Conservation (phyloP, 31 red algal species). For the Asparagopsis taxiformis region DNA sequence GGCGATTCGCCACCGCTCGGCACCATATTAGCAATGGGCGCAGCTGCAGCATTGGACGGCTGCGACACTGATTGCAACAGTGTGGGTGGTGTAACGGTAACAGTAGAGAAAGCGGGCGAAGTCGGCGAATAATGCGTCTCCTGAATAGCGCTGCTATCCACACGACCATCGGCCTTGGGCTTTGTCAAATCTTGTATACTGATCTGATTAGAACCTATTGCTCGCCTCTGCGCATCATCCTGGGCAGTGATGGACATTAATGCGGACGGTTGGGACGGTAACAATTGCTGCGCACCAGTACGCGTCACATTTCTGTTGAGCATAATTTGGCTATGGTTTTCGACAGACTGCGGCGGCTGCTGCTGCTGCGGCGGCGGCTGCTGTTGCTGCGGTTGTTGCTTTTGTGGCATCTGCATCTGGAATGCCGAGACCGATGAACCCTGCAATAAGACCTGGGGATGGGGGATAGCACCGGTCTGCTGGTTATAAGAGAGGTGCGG, state of each 20-base stretch:
- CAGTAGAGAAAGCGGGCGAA: conserved; percentile 37
- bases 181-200: conserved; percentile 43
- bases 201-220: conserved; percentile 6
- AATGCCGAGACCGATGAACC: not conserved
- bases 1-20: conserved; percentile 42
- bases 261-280: not conserved
- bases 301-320: not conserved
- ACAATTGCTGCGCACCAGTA: not conserved
- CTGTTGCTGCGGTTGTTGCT: no score
- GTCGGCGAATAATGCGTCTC: conserved; percentile 30
- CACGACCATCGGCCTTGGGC: conserved; percentile 20
- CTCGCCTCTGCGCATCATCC: conserved; percentile 1
- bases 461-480: conserved; percentile 9
- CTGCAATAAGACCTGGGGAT: not conserved
- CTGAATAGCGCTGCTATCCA: not conserved
- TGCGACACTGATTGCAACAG: not conserved
- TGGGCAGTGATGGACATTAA: conserved; percentile 3
- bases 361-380: conserved; percentile 3
- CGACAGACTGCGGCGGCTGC: not conserved
- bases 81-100: conserved; percentile 31
- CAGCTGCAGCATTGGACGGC: not conserved
- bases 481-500: no score
- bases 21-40: conserved; percentile 8
- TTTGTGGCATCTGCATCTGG: not conserved
- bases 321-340: not conserved